Evolutionary conservation across 305 asterid genomes (phyloP).

Genomic region (Coffea humblotiana): DNA sequence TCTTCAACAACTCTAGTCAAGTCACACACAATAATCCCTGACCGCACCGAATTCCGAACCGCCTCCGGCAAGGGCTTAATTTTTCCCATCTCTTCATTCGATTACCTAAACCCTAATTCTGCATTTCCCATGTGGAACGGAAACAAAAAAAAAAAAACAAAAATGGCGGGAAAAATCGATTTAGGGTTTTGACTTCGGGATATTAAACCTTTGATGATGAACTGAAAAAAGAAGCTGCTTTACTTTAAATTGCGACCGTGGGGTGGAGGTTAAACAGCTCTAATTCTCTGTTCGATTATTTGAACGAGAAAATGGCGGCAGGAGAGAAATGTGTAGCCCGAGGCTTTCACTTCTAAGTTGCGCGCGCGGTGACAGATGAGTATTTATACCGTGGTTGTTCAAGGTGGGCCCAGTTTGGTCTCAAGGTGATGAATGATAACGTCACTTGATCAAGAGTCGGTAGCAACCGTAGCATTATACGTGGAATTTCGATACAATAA

Average conservation of each 20-base stretch:
- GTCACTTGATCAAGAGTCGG: neutral
- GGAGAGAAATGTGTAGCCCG: neutral
- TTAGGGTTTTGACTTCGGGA: slow-evolving; percentile 17
- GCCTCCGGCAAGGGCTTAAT: slow-evolving; percentile 72
- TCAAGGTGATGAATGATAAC: slow-evolving; percentile 13
- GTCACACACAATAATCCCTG: slow-evolving; percentile 72
- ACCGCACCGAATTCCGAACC: slow-evolving; percentile 67
- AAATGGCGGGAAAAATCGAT: slow-evolving; percentile 17
- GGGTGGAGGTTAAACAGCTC: neutral
- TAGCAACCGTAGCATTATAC: slow-evolving; percentile 1
- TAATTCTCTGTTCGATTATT: neutral
- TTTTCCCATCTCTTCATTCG: slow-evolving; percentile 44
- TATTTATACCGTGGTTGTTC: neutral
- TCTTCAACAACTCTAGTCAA: slow-evolving; percentile 84
- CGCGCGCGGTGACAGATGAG: slow-evolving; percentile 1
- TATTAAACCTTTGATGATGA: neutral
- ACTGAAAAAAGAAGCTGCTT: neutral
- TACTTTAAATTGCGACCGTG: slow-evolving; percentile 4
- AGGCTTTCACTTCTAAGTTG: neutral
- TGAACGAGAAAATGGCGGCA: slow-evolving; percentile 26
- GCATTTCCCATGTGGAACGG: neutral
- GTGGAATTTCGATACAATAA: slow-evolving; percentile 1
- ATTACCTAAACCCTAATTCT: neutral
- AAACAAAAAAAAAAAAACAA: neutral
- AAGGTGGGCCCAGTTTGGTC: slow-evolving; percentile 6